Percentiles rank a stretch among this genome's conserved stretches.
phyloP scores from a whole-genome alignment of 768 basidiomycete genomes.

The Auriscalpium orientale region DNA sequence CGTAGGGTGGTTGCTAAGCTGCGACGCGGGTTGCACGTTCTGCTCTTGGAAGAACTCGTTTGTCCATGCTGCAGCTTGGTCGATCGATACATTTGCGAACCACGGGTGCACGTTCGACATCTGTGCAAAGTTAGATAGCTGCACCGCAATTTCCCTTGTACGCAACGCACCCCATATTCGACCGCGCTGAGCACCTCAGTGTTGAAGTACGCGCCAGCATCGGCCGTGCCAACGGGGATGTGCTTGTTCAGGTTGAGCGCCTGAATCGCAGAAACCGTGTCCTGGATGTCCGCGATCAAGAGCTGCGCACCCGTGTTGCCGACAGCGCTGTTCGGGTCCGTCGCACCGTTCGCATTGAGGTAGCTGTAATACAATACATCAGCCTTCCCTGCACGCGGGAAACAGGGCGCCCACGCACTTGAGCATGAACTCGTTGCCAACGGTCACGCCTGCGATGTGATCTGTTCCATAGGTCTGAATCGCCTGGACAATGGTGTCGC shows the following conservation, averaged over 20 bases:
- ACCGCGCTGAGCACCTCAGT: conserved; percentile 51
- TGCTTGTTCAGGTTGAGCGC: conserved; percentile 49
- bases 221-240: conserved; percentile 70
- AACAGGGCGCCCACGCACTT: conserved; percentile 37
- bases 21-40: conserved; percentile 51
- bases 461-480: conserved; percentile 71
- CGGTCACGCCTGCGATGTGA: conserved; percentile 74
- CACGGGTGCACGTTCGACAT: conserved; percentile 91
- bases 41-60: conserved; percentile 61
- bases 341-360: conserved; percentile 39
- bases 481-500: conserved; percentile 54
- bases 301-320: conserved; percentile 59
- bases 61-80: conserved; percentile 76
- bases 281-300: conserved; percentile 58
- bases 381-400: neutral
- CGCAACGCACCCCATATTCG: conserved; percentile 58
- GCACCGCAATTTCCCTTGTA: neutral
- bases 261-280: conserved; percentile 50
- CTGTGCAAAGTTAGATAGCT: conserved; percentile 23
- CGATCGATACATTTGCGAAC: conserved; percentile 77
- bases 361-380: conserved; percentile 35
- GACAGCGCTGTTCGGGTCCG: conserved; percentile 47
- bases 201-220: conserved; percentile 85
- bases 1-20: conserved; percentile 60
- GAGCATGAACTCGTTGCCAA: conserved; percentile 89